These are phyloP conservation scores for Vitis labrusca DNA, from an alignment of 164 flowering plant species.

Conservation along the genomic window DNA sequence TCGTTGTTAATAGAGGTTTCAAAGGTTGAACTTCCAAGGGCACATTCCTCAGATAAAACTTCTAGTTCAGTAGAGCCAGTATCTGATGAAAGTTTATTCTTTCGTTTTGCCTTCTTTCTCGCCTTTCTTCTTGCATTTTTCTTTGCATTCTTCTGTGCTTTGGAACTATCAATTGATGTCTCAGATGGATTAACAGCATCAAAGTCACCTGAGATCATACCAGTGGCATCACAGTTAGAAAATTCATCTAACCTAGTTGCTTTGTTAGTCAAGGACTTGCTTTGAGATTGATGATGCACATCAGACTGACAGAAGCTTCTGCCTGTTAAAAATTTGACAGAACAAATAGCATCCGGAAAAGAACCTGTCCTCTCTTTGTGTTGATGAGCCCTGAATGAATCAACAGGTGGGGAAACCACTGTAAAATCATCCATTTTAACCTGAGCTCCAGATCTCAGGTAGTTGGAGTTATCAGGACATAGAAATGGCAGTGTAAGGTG, in stretches of 20 bases:
- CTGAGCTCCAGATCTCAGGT: conserved; percentile 17
- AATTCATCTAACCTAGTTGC: conserved; percentile 18
- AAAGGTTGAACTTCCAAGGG: conserved; percentile 18
- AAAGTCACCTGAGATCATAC: conserved; percentile 17
- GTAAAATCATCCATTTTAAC: conserved; percentile 31
- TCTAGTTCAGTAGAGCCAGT: conserved; percentile 16
- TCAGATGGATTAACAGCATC: conserved; percentile 21
- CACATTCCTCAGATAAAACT: conserved; percentile 22
- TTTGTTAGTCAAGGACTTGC: conserved; percentile 18
- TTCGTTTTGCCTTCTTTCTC: conserved; percentile 42
- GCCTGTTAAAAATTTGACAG: conserved; percentile 19
- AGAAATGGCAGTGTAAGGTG: too few relatives aligned
- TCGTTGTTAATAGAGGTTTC: conserved; percentile 23
- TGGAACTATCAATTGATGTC: conserved; percentile 13
- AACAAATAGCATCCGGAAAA: conserved; percentile 16
- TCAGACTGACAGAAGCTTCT: conserved; percentile 25
- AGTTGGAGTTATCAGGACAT: conserved; percentile 13
- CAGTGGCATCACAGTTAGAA: conserved; percentile 22
- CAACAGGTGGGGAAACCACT: conserved; percentile 19
- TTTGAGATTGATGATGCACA: conserved; percentile 16
- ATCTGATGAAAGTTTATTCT: conserved; percentile 23
- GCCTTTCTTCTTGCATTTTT: conserved; percentile 36
- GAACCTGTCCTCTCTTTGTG: conserved; percentile 13
- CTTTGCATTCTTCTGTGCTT: conserved; percentile 23
- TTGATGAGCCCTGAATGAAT: conserved; percentile 19